Evolutionary conservation across 2,329 filamentous ascomycete genomes (phyloP).

Genomic region (Diaporthe nobilis): DNA sequence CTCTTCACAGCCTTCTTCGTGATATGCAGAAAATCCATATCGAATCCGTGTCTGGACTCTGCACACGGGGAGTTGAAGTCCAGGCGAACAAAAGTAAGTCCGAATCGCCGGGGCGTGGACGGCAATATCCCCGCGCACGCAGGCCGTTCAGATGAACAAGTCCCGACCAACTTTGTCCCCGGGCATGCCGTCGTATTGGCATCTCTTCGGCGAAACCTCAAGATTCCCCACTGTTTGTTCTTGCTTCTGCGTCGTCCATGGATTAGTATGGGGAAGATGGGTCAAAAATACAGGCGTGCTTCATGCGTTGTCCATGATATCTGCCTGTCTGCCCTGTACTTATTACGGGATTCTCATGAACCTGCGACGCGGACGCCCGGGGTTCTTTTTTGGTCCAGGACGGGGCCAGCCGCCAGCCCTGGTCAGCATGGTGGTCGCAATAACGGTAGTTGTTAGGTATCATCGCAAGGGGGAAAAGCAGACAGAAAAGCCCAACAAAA

Average conservation of each 20-base stretch:
- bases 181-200: background rate
- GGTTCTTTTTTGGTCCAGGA: background rate
- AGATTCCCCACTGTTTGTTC: slow-evolving; percentile 15
- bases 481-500: background rate
- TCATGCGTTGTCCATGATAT: background rate
- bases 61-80: background rate
- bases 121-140: background rate
- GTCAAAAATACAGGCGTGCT: slow-evolving; percentile 21
- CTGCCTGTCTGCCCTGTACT: slow-evolving; percentile 13
- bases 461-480: background rate
- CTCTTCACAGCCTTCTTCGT: slow-evolving; percentile 18
- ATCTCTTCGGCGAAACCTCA: slow-evolving; percentile 10
- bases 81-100: background rate
- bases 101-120: background rate
- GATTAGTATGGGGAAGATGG: slow-evolving; percentile 16
- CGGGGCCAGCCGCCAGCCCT: slow-evolving; percentile 16
- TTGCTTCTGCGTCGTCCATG: background rate
- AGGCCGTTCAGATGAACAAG: background rate
- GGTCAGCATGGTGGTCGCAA: background rate
- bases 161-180: background rate
- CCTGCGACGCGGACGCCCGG: background rate
- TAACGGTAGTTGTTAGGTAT: background rate
- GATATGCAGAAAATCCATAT: slow-evolving; percentile 6
- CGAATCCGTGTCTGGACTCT: background rate
- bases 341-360: slow-evolving; percentile 6